Percentiles rank a stretch among this genome's conserved stretches.
Evolutionary conservation across 2,329 filamentous ascomycete genomes (phyloP).

Genomic region (Sodiomyces alkalinus): DNA sequence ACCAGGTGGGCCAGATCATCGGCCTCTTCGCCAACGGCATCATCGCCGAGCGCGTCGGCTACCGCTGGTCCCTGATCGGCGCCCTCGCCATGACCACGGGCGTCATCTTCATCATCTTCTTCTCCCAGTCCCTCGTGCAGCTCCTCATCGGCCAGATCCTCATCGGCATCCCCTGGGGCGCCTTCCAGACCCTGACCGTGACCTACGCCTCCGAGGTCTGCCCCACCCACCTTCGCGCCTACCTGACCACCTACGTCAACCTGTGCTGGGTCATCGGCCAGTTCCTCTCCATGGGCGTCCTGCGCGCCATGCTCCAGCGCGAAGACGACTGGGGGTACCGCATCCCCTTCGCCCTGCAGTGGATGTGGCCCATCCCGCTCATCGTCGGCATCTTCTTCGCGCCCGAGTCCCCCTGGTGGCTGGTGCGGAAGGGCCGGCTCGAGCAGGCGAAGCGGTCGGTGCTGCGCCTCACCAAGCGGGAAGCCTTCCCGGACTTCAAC

Average conservation of each 20-base stretch:
- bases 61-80: conserved; percentile 29
- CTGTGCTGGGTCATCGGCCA: conserved; percentile 35
- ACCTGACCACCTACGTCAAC: conserved; percentile 32
- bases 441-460: conserved; percentile 24
- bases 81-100: conserved; percentile 21
- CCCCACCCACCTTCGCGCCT: conserved; percentile 28
- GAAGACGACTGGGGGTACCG: conserved; percentile 27
- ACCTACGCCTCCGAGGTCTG: conserved; percentile 34
- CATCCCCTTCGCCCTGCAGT: conserved; percentile 33
- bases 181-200: conserved; percentile 29
- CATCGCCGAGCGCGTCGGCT: conserved; percentile 29
- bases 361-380: conserved; percentile 31
- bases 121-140: conserved; percentile 22
- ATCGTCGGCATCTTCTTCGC: conserved; percentile 25
- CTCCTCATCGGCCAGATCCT: conserved; percentile 30
- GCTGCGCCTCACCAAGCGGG: conserved; percentile 19
- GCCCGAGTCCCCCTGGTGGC: conserved; percentile 36
- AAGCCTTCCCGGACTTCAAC: conserved; percentile 17
- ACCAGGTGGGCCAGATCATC: conserved; percentile 30
- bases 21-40: conserved; percentile 34
- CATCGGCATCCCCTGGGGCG: conserved; percentile 29
- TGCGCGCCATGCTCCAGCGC: conserved; percentile 21
- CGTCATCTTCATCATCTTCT: conserved; percentile 35
- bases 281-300: conserved; percentile 26
- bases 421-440: conserved; percentile 23